Conservation (phyloP, 805 yeast genomes). For the Wickerhamiella domercqiae region DNA sequence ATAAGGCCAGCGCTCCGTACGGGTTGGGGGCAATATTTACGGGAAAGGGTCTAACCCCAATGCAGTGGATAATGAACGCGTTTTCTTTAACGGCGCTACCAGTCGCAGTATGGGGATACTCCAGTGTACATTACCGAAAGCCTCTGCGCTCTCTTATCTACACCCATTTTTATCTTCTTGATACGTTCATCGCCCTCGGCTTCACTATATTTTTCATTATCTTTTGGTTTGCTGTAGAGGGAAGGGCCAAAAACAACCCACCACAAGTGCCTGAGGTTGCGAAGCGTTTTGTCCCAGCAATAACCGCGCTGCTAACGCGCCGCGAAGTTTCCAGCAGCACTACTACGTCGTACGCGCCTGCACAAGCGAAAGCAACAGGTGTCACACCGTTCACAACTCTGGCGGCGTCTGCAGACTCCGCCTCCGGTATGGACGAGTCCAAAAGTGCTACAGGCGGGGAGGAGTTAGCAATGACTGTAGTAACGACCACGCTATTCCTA, state of each 20-base stretch:
- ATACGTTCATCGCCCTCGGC: slow-evolving; percentile 48
- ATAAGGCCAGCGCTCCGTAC: slow-evolving; percentile 78
- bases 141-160: slow-evolving; percentile 49
- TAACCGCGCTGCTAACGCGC: neutral
- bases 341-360: neutral
- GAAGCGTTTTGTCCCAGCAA: neutral
- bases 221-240: slow-evolving; percentile 46
- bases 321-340: slow-evolving; percentile 4
- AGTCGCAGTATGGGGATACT: slow-evolving; percentile 45
- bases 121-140: slow-evolving; percentile 36
- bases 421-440: slow-evolving; percentile 8
- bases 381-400: neutral
- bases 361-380: slow-evolving; percentile 1
- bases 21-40: slow-evolving; percentile 79
- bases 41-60: slow-evolving; percentile 62
- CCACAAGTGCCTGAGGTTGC: slow-evolving; percentile 1
- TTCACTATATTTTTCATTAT: slow-evolving; percentile 62
- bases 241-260: slow-evolving; percentile 14
- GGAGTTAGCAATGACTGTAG: slow-evolving; percentile 31
- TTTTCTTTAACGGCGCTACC: slow-evolving; percentile 49
- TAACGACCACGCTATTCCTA: slow-evolving; percentile 33
- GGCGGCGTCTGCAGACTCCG: slow-evolving; percentile 1
- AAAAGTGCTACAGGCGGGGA: slow-evolving; percentile 20
- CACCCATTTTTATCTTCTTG: slow-evolving; percentile 46
- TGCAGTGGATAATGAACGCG: slow-evolving; percentile 71